Percentiles rank a stretch among this genome's conserved stretches.
Evolutionary conservation across 768 basidiomycete genomes (phyloP).

Genomic region (Inosperma sp.): DNA sequence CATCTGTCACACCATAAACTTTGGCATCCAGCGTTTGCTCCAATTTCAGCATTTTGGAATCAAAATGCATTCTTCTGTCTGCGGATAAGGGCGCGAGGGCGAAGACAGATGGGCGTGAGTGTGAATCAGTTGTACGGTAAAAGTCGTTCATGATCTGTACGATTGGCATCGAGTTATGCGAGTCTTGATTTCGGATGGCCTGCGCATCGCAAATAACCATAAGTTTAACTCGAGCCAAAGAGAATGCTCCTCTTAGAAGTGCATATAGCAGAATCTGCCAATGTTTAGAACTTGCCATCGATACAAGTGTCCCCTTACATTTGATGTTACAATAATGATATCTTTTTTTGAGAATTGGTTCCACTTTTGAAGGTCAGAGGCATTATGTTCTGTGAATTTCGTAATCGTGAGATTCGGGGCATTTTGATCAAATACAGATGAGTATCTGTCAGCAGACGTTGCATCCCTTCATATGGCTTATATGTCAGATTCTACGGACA

Average conservation of each 20-base stretch:
- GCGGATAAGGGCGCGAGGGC: constrained; percentile 31
- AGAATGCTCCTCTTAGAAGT: constrained; percentile 33
- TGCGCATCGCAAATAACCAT: constrained; percentile 44
- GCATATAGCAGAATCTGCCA: constrained; percentile 39
- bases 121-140: constrained; percentile 33
- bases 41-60: constrained; percentile 34
- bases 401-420: constrained; percentile 21
- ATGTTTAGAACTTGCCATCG: constrained; percentile 6
- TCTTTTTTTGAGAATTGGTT: constrained; percentile 19
- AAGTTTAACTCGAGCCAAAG: constrained; percentile 41
- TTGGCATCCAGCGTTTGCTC: constrained; percentile 38
- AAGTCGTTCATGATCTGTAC: constrained; percentile 44
- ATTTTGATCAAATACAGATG: constrained; percentile 18
- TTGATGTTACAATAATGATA: constrained; percentile 38
- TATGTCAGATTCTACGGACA: not conserved
- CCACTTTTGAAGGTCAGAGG: constrained; percentile 18
- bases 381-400: constrained; percentile 25
- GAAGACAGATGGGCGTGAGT: constrained; percentile 42
- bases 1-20: constrained; percentile 34
- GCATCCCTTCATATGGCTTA: constrained; percentile 20
- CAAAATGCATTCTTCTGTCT: constrained; percentile 25
- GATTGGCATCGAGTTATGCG: constrained; percentile 34
- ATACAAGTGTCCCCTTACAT: constrained; percentile 28
- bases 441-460: constrained; percentile 18
- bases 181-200: constrained; percentile 32